A percentile compares a stretch with the other conserved stretches of the same genome.
Evolutionary conservation across 148 eudicot genomes (phyloP).

Genomic region (Polygonum maritimum): DNA sequence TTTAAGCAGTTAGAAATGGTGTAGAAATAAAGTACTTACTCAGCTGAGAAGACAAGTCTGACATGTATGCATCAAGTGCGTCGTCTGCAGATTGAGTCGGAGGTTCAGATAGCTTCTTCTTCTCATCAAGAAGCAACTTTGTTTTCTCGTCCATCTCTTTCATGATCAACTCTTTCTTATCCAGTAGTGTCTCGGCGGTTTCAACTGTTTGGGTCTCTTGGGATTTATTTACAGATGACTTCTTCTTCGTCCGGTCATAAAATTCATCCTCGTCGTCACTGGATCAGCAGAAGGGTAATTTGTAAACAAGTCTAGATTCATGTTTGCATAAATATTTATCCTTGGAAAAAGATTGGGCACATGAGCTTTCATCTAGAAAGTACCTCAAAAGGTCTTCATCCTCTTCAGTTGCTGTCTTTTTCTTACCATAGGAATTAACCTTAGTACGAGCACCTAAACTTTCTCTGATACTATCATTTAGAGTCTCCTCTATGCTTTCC

Average conservation of each 20-base stretch:
- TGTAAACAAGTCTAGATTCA: not conserved
- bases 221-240: slow-evolving; percentile 39
- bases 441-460: slow-evolving; percentile 80
- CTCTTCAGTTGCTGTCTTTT: slow-evolving; percentile 46
- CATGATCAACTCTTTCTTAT: slow-evolving; percentile 59
- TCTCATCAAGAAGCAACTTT: slow-evolving; percentile 52
- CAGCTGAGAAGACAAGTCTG: slow-evolving; percentile 81
- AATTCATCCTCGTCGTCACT: slow-evolving; percentile 98
- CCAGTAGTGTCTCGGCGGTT: slow-evolving; percentile 97
- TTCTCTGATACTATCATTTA: slow-evolving; percentile 93
- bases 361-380: not conserved
- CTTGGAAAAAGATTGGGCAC: not conserved
- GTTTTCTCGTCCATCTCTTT: slow-evolving; percentile 72
- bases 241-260: slow-evolving; percentile 82
- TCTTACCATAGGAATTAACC: slow-evolving; percentile 36
- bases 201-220: slow-evolving; percentile 59
- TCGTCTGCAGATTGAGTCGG: slow-evolving; percentile 59
- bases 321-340: not conserved
- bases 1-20: not conserved
- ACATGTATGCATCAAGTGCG: slow-evolving; percentile 90
- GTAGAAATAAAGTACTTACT: slow-evolving; percentile 31
- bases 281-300: not conserved
- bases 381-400: slow-evolving; percentile 82
- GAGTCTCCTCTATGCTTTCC: slow-evolving; percentile 93
- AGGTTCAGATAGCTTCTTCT: slow-evolving; percentile 35